Conservation (phyloP, 805 yeast species). For the Kodamaea restingae region DNA sequence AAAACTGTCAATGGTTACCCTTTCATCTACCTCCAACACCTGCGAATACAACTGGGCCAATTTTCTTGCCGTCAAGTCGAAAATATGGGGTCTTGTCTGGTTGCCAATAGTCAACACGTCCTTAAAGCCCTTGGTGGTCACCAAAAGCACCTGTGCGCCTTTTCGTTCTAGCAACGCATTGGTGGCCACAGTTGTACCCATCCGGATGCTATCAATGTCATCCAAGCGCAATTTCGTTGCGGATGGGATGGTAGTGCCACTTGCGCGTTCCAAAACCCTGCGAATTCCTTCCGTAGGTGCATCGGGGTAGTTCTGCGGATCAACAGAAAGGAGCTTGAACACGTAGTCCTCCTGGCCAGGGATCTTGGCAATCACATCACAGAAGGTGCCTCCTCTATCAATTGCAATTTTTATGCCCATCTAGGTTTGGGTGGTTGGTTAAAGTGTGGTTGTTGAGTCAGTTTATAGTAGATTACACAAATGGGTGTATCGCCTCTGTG, state of each 20-base stretch:
- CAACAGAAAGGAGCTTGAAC: constrained; percentile 80
- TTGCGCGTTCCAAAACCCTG: constrained; percentile 61
- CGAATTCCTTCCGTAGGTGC: constrained; percentile 93
- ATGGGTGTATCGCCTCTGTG: too few species aligned
- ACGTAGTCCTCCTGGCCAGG: constrained; percentile 56
- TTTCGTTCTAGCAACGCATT: constrained; percentile 90
- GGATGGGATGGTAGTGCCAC: constrained; percentile 53
- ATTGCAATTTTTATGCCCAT: constrained; percentile 30
- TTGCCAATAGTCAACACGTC: constrained; percentile 84
- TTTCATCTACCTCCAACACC: constrained; percentile 84
- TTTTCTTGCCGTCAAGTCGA: constrained; percentile 72
- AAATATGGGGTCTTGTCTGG: constrained; percentile 87
- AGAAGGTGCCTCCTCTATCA: constrained; percentile 82
- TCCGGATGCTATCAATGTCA: constrained; percentile 62
- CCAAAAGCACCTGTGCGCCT: constrained; percentile 81
- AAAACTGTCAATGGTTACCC: constrained; percentile 74
- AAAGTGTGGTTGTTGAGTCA: too few species aligned
- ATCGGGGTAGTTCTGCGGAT: constrained; percentile 81
- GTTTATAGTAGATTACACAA: too few species aligned
- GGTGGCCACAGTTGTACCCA: constrained; percentile 97
- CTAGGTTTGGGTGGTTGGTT: too few species aligned
- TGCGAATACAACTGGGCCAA: constrained; percentile 67
- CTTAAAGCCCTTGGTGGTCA: constrained; percentile 85
- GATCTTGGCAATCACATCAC: constrained; percentile 59
- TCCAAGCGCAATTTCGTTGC: constrained; percentile 55